Conservation (phyloP, 768 basidiomycete genomes). For the Hebeloma cylindrosporum region DNA sequence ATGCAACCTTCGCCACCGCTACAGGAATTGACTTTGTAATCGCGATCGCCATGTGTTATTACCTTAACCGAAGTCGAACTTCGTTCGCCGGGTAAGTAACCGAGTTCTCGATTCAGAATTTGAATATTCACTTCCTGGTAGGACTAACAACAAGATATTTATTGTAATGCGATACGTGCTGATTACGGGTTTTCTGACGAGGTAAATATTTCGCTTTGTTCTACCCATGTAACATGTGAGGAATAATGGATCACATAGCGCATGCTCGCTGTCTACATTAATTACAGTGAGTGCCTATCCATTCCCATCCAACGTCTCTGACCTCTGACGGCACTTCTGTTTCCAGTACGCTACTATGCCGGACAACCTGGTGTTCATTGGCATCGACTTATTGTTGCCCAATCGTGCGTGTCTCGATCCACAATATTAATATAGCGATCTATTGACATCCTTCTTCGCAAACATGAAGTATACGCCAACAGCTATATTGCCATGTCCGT, state of each 20-base stretch:
- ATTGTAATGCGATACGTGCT: constrained; percentile 34
- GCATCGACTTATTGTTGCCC: constrained; percentile 41
- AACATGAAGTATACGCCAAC: constrained; percentile 15
- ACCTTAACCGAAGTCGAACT: constrained; percentile 26
- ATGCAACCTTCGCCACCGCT: constrained; percentile 37
- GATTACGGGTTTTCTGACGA: constrained; percentile 35
- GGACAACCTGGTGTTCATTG: constrained; percentile 41
- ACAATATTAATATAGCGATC: not conserved
- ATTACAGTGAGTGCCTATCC: constrained; percentile 31
- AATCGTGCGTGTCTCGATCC: constrained; percentile 31
- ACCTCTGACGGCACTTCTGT: too few species aligned
- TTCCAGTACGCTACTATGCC: constrained; percentile 23
- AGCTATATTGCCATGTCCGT: constrained; percentile 15
- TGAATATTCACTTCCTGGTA: constrained; percentile 1
- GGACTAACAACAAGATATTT: constrained; percentile 32
- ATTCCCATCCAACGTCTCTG: constrained; percentile 23
- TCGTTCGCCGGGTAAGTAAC: constrained; percentile 20
- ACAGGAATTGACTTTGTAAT: constrained; percentile 44
- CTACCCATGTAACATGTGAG: not conserved
- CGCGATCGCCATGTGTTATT: constrained; percentile 29
- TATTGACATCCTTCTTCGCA: not conserved
- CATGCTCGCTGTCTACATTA: constrained; percentile 41
- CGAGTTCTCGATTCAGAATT: not conserved
- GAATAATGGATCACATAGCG: constrained; percentile 24
- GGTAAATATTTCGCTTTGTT: constrained; percentile 16